Percentiles rank a stretch among this genome's conserved stretches.
Conservation (phyloP, 495 filamentous ascomycete genomes). For the Aspergillus haitiensis region DNA sequence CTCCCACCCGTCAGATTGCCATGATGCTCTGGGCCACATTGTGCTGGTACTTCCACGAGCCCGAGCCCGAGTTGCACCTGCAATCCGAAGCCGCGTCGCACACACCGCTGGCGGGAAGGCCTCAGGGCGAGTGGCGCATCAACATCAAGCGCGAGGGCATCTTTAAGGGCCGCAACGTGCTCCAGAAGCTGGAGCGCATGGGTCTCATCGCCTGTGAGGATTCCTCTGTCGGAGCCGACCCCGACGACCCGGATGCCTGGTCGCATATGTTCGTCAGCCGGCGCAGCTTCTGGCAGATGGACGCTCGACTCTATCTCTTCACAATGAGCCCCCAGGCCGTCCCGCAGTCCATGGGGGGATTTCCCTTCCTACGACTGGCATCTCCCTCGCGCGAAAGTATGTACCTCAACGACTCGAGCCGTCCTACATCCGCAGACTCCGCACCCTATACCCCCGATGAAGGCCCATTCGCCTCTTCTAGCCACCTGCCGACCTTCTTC, state of each 20-base stretch:
- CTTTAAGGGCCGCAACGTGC: slow-evolving; percentile 73
- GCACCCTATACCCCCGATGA: slow-evolving; percentile 31
- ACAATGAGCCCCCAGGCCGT: slow-evolving; percentile 63
- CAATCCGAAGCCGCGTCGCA: slow-evolving; percentile 60
- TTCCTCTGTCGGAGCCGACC: slow-evolving; percentile 66
- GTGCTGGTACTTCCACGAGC: slow-evolving; percentile 93
- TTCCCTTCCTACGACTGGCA: slow-evolving; percentile 46
- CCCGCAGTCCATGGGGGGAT: slow-evolving; percentile 51
- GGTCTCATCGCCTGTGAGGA: slow-evolving; percentile 75
- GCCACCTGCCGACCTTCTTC: slow-evolving; percentile 87
- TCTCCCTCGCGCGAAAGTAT: slow-evolving; percentile 59
- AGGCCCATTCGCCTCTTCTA: slow-evolving; percentile 68
- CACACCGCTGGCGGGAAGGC: slow-evolving; percentile 67
- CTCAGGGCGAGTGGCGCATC: slow-evolving; percentile 84
- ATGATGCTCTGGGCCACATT: slow-evolving; percentile 96
- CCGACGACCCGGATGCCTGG: slow-evolving; percentile 62
- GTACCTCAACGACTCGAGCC: slow-evolving; percentile 19
- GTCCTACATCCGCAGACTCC: slow-evolving; percentile 20
- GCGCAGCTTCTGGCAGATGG: slow-evolving; percentile 87
- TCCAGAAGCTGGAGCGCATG: slow-evolving; percentile 94
- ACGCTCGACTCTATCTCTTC: slow-evolving; percentile 83
- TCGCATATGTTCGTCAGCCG: slow-evolving; percentile 78
- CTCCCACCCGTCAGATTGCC: slow-evolving; percentile 81
- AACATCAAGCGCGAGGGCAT: slow-evolving; percentile 83
- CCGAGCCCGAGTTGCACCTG: slow-evolving; percentile 52